Base-by-base conservation (phyloP, 73 alveolate genomes). In the Tetrahymena borealis region DNA sequence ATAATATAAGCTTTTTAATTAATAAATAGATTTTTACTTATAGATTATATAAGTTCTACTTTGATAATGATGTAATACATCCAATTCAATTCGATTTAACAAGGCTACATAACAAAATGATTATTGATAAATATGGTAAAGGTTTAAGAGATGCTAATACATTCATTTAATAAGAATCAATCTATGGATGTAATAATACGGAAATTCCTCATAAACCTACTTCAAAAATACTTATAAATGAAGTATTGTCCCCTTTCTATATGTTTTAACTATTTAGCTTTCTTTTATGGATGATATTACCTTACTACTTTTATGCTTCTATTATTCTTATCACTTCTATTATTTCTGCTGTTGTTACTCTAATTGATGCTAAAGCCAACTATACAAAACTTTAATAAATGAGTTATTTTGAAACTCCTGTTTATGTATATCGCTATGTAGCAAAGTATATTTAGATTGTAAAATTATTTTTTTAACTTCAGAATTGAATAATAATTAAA, bases 251-350 rank as follows among this genome's bases (percentile, higher is more conserved):
- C 43, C 99, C 98, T 39, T 98, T 98, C 93, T 97, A 97, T 94
- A 79, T 98, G 40, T 97, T 97, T 94, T 94, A 98, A 79, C 93
- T 94, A 4, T 91, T 95, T 85, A 79, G 95, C n/a, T 85, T 91
- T 43, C 41, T 96, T 24, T 79, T 98, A 35, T 98, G 99, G 99
- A 95, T 92, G 85, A 90, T 96, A n/a, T 98, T 97, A 33, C 98
- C 94, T 32, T 98, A 98, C 93, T 90, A 93, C 37, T 94, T 90
- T 32, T 98, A 98, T 94, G 99, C 99, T 24, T 40, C 96, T 38
- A 96, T 97, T 13, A 96, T 98, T 78, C 78, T 97, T n/a, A 93
- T 98, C 28, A 94, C 97, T 39, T 96, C 99, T 8, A 77, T 97
- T 24, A 92, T 96, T n/a, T 94, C 98, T 31, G 96, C 96, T 33